Percentiles rank a stretch among this genome's conserved stretches.
These are phyloP conservation scores for Ceratobasidium papillatum DNA, from an alignment of 1,284 basidiomycete genomes.

Conservation along the genomic window DNA sequence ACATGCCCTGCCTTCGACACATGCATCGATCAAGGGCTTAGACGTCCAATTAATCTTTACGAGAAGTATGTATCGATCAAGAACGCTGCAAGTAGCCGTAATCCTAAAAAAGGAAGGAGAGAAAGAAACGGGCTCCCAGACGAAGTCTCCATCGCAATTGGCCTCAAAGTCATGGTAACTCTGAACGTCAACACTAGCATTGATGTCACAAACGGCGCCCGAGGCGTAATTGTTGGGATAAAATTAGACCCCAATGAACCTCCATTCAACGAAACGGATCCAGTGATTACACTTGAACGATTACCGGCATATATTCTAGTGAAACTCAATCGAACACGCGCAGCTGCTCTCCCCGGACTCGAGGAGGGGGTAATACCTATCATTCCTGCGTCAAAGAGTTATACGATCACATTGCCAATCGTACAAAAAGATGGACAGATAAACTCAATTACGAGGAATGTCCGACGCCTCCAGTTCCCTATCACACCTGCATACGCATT, in stretches of 20 bases:
- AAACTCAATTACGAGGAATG: neutral
- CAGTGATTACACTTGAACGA: slow-evolving; percentile 7
- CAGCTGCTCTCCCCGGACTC: neutral
- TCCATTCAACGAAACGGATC: neutral
- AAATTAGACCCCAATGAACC: slow-evolving; percentile 17
- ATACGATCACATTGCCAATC: slow-evolving; percentile 33
- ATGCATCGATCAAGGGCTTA: slow-evolving; percentile 37
- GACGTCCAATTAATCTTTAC: slow-evolving; percentile 42
- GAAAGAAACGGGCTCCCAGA: slow-evolving; percentile 1
- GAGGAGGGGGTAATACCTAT: slow-evolving; percentile 28
- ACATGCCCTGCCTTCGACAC: slow-evolving; percentile 43
- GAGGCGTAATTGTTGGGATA: slow-evolving; percentile 39
- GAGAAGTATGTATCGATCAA: slow-evolving; percentile 1
- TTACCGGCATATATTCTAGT: slow-evolving; percentile 40
- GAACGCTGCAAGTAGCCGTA: neutral
- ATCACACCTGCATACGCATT: slow-evolving; percentile 53
- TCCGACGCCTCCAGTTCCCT: slow-evolving; percentile 47
- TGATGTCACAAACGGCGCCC: slow-evolving; percentile 38
- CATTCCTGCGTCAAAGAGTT: slow-evolving; percentile 41
- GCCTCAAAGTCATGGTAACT: slow-evolving; percentile 50
- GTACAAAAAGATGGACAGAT: slow-evolving; percentile 10
- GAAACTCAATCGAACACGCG: slow-evolving; percentile 33
- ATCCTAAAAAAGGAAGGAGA: neutral
- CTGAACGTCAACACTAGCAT: slow-evolving; percentile 39
- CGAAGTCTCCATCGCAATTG: slow-evolving; percentile 53